phyloP scores from a whole-genome alignment of 306 rosid species.

The Vigna hirtella region DNA sequence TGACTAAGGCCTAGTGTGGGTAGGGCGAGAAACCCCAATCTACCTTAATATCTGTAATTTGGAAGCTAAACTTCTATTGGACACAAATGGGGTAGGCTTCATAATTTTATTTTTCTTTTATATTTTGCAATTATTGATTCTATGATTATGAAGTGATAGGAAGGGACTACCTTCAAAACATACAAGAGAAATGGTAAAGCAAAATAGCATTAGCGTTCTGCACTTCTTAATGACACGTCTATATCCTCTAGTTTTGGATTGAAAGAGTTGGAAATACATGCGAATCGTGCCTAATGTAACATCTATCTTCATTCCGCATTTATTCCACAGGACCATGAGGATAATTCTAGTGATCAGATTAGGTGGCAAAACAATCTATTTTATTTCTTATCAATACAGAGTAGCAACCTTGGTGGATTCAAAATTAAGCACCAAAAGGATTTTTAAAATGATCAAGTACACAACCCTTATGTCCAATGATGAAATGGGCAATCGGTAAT shows the following conservation, averaged over 20 bases:
- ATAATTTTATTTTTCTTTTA: not conserved
- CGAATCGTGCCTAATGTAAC: not conserved
- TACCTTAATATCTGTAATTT: not conserved
- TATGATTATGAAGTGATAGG: not conserved
- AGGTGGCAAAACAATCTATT: not conserved
- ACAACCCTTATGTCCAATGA: not conserved
- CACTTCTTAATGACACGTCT: not conserved
- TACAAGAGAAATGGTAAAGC: not conserved
- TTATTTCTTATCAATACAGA: not conserved
- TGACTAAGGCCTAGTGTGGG: not conserved
- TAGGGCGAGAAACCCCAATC: too few species aligned
- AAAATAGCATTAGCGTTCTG: not conserved
- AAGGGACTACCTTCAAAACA: not conserved
- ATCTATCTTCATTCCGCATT: not conserved
- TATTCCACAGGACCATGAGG: not conserved
- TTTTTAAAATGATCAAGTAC: not conserved
- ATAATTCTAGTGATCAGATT: not conserved
- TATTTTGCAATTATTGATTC: not conserved
- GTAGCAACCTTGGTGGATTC: not conserved
- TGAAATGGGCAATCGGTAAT: conserved; percentile 26
- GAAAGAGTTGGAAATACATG: not conserved
- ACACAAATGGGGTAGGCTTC: not conserved
- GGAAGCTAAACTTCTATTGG: not conserved
- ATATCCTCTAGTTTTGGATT: not conserved
- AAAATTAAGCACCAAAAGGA: not conserved